Conservation (phyloP, 257 asterid genomes). For the Cruciata laevipes region DNA sequence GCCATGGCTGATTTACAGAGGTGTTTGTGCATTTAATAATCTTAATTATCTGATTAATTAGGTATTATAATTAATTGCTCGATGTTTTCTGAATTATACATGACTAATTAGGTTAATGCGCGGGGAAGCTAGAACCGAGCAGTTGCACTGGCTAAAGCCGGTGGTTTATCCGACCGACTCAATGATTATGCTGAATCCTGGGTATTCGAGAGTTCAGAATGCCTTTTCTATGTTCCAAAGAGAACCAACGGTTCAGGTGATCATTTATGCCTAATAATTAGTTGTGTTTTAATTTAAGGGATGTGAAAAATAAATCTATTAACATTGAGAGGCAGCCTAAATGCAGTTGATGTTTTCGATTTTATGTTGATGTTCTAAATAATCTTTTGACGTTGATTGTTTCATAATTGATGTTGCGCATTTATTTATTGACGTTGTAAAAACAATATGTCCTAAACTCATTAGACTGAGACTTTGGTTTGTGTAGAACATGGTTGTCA, state of each 20-base stretch:
- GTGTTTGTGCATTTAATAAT: constrained; percentile 17
- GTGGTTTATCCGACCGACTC: constrained; percentile 14
- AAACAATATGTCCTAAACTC: no score
- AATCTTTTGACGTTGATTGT: no score
- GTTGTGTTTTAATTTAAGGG: neutral
- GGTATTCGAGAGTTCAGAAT: constrained; percentile 34
- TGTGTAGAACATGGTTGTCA: constrained; percentile 42
- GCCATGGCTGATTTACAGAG: constrained; percentile 51
- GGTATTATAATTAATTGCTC: neutral
- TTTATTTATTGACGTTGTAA: no score
- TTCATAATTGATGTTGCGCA: no score
- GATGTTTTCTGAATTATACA: neutral
- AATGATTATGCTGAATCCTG: constrained; percentile 31
- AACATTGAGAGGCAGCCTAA: no score
- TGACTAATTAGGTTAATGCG: constrained; percentile 35
- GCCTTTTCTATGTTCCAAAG: constrained; percentile 45
- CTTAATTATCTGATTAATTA: neutral
- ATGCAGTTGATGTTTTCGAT: no score
- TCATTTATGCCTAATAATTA: neutral
- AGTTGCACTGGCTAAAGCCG: constrained; percentile 17
- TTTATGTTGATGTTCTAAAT: no score
- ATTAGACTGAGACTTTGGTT: neutral
- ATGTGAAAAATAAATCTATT: no score
- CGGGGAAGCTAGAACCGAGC: constrained; percentile 18
- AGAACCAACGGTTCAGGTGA: constrained; percentile 50